Evolutionary conservation across 192 early-diverging fungal species (phyloP).

Genomic region (Podila horticola): DNA sequence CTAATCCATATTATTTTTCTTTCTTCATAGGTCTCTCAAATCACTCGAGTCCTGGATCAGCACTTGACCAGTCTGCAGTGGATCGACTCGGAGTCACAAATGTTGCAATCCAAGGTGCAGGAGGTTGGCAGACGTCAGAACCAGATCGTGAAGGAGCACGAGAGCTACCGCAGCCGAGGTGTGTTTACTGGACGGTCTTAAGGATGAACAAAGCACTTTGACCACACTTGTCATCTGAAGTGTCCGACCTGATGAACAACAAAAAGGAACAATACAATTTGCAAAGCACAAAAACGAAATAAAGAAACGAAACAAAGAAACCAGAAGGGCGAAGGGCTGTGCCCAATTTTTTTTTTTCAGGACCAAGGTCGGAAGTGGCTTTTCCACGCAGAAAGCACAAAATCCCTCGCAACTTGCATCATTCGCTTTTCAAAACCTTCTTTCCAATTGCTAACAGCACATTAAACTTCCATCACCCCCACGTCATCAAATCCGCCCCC

Average conservation of each 20-base stretch:
- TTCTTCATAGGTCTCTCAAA: constrained; percentile 65
- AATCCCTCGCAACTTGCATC: too few relatives aligned
- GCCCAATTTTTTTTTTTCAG: too few relatives aligned
- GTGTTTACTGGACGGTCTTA: constrained; percentile 38
- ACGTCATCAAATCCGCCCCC: not conserved
- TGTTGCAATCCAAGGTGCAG: constrained; percentile 67
- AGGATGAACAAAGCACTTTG: not conserved
- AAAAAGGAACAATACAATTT: not conserved
- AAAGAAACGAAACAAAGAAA: not conserved
- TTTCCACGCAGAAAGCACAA: too few relatives aligned
- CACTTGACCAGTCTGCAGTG: constrained; percentile 95
- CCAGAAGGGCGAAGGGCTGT: too few relatives aligned
- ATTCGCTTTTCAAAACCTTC: too few relatives aligned
- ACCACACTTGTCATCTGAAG: too few relatives aligned
- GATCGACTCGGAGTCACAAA: constrained; percentile 78
- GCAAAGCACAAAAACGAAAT: not conserved
- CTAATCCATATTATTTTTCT: not conserved
- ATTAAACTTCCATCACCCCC: not conserved
- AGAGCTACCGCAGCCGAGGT: constrained; percentile 44
- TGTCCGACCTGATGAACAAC: too few relatives aligned
- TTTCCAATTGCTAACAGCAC: not conserved
- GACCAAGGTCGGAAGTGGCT: too few relatives aligned
- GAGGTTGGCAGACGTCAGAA: constrained; percentile 58
- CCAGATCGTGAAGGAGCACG: constrained; percentile 43
- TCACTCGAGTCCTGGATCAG: constrained; percentile 89